These are phyloP conservation scores for Maudiozyma humilis DNA, from an alignment of 1,139 yeast species.

Conservation along the genomic window DNA sequence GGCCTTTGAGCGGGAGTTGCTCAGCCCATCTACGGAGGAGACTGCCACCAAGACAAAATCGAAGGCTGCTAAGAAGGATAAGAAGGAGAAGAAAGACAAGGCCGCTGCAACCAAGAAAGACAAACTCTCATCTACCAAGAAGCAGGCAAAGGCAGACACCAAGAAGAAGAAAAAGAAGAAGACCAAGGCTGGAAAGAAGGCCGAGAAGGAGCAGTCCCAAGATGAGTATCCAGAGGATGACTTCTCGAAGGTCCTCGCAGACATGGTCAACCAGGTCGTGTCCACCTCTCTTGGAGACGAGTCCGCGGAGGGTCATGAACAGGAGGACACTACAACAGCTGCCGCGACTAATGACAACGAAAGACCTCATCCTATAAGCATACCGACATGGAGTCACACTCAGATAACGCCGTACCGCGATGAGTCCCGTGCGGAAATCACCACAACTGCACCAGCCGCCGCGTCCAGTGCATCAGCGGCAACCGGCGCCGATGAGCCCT, in stretches of 20 bases:
- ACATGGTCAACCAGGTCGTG: slow-evolving; percentile 31
- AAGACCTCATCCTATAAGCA: background rate
- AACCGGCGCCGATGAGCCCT: slow-evolving; percentile 32
- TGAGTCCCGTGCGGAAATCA: slow-evolving; percentile 3
- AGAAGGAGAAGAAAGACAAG: slow-evolving; percentile 1
- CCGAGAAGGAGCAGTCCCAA: background rate
- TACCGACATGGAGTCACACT: slow-evolving; percentile 4
- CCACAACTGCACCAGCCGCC: slow-evolving; percentile 3
- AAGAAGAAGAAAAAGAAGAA: slow-evolving; percentile 11
- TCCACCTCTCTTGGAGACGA: slow-evolving; percentile 22
- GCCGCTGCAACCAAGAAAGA: slow-evolving; percentile 8
- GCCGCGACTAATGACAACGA: background rate
- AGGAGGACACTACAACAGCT: background rate
- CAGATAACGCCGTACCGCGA: slow-evolving; percentile 1
- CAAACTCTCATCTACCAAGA: background rate
- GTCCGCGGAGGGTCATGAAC: slow-evolving; percentile 3
- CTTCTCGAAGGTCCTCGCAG: slow-evolving; percentile 29
- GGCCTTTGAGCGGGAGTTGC: slow-evolving; percentile 28
- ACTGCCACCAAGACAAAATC: slow-evolving; percentile 4
- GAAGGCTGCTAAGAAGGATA: slow-evolving; percentile 13
- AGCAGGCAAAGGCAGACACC: background rate
- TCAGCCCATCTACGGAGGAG: slow-evolving; percentile 11
- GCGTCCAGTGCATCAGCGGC: background rate
- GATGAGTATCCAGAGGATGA: slow-evolving; percentile 14
- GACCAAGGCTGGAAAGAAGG: slow-evolving; percentile 16